These are phyloP conservation scores for Boechera retrofracta DNA, from an alignment of 345 rosid species.

Conservation along the genomic window DNA sequence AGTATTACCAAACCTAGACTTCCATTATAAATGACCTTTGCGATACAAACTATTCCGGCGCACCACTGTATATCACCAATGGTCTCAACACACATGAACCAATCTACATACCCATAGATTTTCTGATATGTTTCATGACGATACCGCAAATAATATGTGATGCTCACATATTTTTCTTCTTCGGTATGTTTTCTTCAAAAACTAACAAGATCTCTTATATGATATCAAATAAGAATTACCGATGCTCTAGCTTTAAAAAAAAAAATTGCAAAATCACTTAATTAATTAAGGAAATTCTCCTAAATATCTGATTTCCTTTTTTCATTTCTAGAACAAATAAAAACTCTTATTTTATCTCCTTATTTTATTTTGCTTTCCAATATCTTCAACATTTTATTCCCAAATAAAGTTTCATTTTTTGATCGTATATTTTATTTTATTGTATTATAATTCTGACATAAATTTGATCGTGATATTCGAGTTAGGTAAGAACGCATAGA, in stretches of 20 bases:
- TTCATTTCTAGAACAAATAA: too few species aligned
- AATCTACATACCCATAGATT: background rate
- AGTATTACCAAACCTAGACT: too few species aligned
- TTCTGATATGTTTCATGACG: background rate
- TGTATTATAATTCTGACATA: background rate
- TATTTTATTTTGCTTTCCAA: too few species aligned
- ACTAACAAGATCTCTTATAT: too few species aligned
- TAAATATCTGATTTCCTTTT: too few species aligned
- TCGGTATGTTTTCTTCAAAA: background rate
- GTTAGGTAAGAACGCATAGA: slow-evolving; percentile 31
- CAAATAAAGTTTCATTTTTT: background rate
- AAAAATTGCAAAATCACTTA: too few species aligned
- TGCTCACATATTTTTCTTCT: background rate
- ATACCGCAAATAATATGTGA: background rate
- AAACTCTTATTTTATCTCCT: too few species aligned
- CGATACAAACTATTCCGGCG: too few species aligned
- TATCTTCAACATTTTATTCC: background rate
- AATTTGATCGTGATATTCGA: background rate
- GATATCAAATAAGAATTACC: too few species aligned
- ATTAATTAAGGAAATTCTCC: too few species aligned
- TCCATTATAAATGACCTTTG: too few species aligned
- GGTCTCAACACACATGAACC: background rate
- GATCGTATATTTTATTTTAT: background rate
- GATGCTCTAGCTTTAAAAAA: too few species aligned
- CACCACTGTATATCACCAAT: background rate